Evolutionary conservation across 1,284 basidiomycete genomes (phyloP).

Genomic region (Irpex rosettiformis): DNA sequence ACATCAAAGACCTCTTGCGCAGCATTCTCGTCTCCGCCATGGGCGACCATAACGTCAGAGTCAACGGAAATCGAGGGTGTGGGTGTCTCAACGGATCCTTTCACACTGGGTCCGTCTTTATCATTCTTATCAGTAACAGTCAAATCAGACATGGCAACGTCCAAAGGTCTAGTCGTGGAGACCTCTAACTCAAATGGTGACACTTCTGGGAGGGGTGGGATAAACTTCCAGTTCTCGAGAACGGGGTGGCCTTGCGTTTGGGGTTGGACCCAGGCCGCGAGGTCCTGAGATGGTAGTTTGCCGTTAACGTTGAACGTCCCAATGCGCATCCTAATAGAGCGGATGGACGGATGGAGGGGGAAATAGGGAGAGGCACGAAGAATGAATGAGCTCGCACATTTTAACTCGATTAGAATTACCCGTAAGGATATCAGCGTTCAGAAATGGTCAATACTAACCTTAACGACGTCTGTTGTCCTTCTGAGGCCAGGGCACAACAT

Average conservation of each 20-base stretch:
- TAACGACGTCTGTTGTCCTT: background rate
- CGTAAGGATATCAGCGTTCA: slow-evolving; percentile 3
- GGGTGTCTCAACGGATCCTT: background rate
- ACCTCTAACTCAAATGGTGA: slow-evolving; percentile 31
- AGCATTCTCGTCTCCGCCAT: background rate
- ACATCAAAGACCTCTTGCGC: background rate
- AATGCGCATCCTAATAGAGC: slow-evolving; percentile 48
- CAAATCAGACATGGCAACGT: background rate
- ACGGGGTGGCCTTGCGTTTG: background rate
- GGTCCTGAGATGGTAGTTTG: slow-evolving; percentile 64
- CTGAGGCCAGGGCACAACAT: background rate
- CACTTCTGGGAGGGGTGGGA: slow-evolving; percentile 36
- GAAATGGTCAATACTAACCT: background rate
- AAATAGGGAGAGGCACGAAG: background rate
- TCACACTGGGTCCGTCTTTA: background rate
- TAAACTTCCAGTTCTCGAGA: slow-evolving; percentile 20
- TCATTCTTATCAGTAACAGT: background rate
- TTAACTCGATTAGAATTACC: no score
- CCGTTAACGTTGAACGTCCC: slow-evolving; percentile 83
- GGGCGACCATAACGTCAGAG: background rate
- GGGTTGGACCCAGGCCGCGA: slow-evolving; percentile 46
- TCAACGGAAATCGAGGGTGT: background rate
- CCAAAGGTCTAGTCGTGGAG: background rate
- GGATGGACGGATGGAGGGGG: background rate
- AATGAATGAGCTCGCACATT: no score